Base-by-base conservation (phyloP, 345 rosid genomes). In the Citrus hindsii region DNA sequence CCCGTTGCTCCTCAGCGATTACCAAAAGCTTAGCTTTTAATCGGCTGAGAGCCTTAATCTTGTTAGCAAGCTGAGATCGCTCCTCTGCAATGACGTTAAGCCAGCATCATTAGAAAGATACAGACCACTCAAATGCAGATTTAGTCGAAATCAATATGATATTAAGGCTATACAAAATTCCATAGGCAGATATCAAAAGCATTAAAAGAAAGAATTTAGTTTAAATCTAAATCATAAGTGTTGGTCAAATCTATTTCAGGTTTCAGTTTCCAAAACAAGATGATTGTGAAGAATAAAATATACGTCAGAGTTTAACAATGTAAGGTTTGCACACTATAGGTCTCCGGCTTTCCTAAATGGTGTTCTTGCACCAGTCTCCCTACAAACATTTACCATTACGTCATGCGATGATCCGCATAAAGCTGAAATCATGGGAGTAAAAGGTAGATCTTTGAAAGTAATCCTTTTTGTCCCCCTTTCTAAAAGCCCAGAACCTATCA, bases 1-100 rank as follows among this genome's bases (percentile, higher is more conserved):
- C 97, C 22, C 99, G 85, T 81, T 96, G 99, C 84, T 95, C 99
- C 83, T 83, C 94, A 0, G 97, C 97, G 38, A 96, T 96, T 21
- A 96, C 94, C 67, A 96, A 82, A 35, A 96, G 87, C 84, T 96
- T 96, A 0, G 97, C 98, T 80, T 95, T 93, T 82, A 93, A 85
- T 48, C 97, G 86, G 85, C 84, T 89, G 56, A 93, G 82, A 46
- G 95, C 98, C 88, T 93, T 92, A 40, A 85, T 93, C 90, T 91
- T 93, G 90, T 96, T 96, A 1, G 94, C 90, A 14, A 87, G 83
- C 83, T 96, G 99, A 77, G 89, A 83, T 88, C 99, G 92, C 90
- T 93, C 97, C 78, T 96, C 99, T 96, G 93, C 80, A 75, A 68
- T 27, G 18, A 25, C 6, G 32, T n/a, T 37, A 67, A 79, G 59